Evolutionary conservation across 805 yeast genomes (phyloP), one percentile per base, ranked within the genome.

Genomic region (Yarrowia sp.): DNA sequence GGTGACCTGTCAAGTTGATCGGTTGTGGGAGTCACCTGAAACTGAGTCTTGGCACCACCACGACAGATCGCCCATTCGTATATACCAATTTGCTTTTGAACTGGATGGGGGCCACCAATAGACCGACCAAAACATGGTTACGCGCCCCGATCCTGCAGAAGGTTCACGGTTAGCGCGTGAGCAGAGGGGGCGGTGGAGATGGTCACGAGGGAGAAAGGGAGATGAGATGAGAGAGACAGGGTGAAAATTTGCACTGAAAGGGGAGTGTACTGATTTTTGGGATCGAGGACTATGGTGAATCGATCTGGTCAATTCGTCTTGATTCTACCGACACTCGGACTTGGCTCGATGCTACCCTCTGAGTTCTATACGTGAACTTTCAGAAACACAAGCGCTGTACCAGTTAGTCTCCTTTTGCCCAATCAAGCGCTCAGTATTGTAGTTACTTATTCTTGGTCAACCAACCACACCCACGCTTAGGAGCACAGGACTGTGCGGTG

Each of bases 71-170:
- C 9, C 40, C 9, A 49, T 49, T 5, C 9, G n/a, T 14, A 8
- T 8, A 46, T 11, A 46, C 16, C 5, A 8, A n/a, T 42, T 8
- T 2, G 48, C n/a, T 45, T 45, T 45, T 16, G 48, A 3, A 7
- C 26, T 26, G 26, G 5, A 10, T 45, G 26, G 48, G 22, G 48
- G 26, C 48, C 26, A 16, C 48, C n/a, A 45, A 5, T 5, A 12
- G 19, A 16, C 12, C 26, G 26, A 42, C 46, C n/a, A 42, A n/a
- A 9, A n/a, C 19, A 42, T 42, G 19, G 26, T 19, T 16, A 19
- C 5, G 48, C 48, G 48, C 50, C 50, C 32, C 32, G 50, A 11
- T 48, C 32, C 15, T 36, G 58, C 58, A 52, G 58, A 52, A 52
- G 58, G 58, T 52, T 52, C 42, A 52, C 42, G 58, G 58, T 36